Conservation (phyloP, 2,329 filamentous ascomycete species). For the Phaeosphaeria sp. region DNA sequence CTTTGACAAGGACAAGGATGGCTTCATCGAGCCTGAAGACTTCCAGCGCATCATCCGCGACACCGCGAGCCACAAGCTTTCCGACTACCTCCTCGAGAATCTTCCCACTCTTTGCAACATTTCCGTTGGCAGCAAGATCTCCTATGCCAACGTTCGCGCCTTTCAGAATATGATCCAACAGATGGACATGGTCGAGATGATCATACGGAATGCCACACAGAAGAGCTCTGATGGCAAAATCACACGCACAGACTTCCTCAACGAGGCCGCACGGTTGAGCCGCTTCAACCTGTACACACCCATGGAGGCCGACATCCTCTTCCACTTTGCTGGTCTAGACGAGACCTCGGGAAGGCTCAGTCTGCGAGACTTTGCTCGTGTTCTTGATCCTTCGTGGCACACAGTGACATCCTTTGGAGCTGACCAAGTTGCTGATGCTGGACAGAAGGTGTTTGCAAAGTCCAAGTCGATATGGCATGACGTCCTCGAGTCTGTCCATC, state of each 20-base stretch:
- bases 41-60: conserved; percentile 97
- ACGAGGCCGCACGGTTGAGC: conserved; percentile 88
- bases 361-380: conserved; percentile 87
- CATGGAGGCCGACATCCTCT: conserved; percentile 98
- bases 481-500: conserved; percentile 80
- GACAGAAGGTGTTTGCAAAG: conserved; percentile 62
- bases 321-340: conserved; percentile 95
- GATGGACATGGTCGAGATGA: conserved; percentile 96
- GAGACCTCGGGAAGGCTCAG: conserved; percentile 85
- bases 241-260: conserved; percentile 90
- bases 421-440: conserved; percentile 55
- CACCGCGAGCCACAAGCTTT: conserved; percentile 94
- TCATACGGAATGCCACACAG: conserved; percentile 83
- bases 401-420: conserved; percentile 64
- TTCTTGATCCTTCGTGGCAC: conserved; percentile 92
- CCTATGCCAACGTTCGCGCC: conserved; percentile 94
- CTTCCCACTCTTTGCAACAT: conserved; percentile 95
- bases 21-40: conserved; percentile 93
- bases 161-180: conserved; percentile 98
- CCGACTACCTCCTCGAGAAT: conserved; percentile 91
- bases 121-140: conserved; percentile 88
- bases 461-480: conserved; percentile 67
- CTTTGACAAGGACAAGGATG: conserved; percentile 90
- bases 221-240: conserved; percentile 92
- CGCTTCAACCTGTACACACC: conserved; percentile 96